Evolutionary conservation across 768 basidiomycete species (phyloP).

Genomic region (Megacollybia marginata): DNA sequence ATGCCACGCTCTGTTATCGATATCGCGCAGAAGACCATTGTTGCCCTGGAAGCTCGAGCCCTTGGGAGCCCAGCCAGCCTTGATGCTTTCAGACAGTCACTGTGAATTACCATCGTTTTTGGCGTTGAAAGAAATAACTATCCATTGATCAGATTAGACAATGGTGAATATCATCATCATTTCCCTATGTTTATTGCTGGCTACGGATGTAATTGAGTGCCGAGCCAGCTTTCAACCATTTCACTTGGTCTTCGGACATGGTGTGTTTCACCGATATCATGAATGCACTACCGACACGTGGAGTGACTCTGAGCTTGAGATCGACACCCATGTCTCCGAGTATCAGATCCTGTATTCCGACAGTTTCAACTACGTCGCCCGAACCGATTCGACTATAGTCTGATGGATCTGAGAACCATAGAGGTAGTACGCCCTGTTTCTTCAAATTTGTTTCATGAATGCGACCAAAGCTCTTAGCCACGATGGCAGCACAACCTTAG

Average conservation of each 20-base stretch:
- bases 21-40: slow-evolving; percentile 52
- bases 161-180: no score
- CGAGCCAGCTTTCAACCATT: slow-evolving; percentile 84
- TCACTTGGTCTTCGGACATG: slow-evolving; percentile 83
- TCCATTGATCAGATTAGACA: no score
- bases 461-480: slow-evolving; percentile 92
- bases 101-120: not conserved
- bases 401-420: slow-evolving; percentile 85
- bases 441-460: slow-evolving; percentile 98
- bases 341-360: slow-evolving; percentile 71
- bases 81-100: not conserved
- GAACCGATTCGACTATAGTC: slow-evolving; percentile 83
- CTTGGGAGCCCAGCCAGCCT: not conserved
- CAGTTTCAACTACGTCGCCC: slow-evolving; percentile 77
- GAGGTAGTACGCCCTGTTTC: slow-evolving; percentile 96
- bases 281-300: slow-evolving; percentile 51
- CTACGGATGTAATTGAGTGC: slow-evolving; percentile 84
- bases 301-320: slow-evolving; percentile 61
- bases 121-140: no score
- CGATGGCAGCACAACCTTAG: slow-evolving; percentile 75
- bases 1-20: slow-evolving; percentile 59
- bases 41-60: slow-evolving; percentile 20
- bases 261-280: slow-evolving; percentile 78
- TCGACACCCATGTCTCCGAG: slow-evolving; percentile 35
- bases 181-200: no score